A percentile compares a stretch with the other conserved stretches of the same genome.
These are phyloP conservation scores for Eimeria zaria DNA, from an alignment of 169 alveolate species.

Conservation along the genomic window DNA sequence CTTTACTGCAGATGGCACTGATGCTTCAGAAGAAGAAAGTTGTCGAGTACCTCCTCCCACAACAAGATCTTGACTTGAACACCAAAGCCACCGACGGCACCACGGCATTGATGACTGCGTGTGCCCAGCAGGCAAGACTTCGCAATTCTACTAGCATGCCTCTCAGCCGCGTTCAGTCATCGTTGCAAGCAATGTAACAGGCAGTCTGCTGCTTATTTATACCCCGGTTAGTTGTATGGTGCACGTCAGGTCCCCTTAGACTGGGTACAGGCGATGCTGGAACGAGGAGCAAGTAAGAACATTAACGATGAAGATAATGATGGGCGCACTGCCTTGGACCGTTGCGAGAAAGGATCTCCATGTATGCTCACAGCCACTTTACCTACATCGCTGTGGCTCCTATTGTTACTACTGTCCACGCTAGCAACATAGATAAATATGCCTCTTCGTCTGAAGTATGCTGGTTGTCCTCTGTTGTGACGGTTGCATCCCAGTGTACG, in stretches of 20 bases:
- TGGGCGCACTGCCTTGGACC: slow-evolving; percentile 81
- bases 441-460: neutral
- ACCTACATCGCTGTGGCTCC: neutral
- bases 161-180: neutral
- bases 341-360: slow-evolving; percentile 72
- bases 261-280: slow-evolving; percentile 82
- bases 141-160: neutral
- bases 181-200: neutral
- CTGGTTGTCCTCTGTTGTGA: neutral
- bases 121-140: slow-evolving; percentile 48
- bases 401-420: neutral
- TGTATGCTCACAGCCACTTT: neutral
- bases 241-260: slow-evolving; percentile 71
- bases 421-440: neutral
- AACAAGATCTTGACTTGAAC: slow-evolving; percentile 77
- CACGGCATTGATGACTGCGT: slow-evolving; percentile 79
- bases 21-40: slow-evolving; percentile 74
- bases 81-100: slow-evolving; percentile 82
- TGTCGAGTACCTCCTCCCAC: slow-evolving; percentile 82
- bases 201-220: neutral
- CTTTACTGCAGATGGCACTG: slow-evolving; percentile 80
- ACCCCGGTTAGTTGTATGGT: neutral
- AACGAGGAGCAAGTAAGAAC: slow-evolving; percentile 71
- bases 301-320: slow-evolving; percentile 77
- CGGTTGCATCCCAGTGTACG: slow-evolving; percentile 31